Conservation (phyloP, 2,329 filamentous ascomycete genomes). For the Ilyonectria destructans region DNA sequence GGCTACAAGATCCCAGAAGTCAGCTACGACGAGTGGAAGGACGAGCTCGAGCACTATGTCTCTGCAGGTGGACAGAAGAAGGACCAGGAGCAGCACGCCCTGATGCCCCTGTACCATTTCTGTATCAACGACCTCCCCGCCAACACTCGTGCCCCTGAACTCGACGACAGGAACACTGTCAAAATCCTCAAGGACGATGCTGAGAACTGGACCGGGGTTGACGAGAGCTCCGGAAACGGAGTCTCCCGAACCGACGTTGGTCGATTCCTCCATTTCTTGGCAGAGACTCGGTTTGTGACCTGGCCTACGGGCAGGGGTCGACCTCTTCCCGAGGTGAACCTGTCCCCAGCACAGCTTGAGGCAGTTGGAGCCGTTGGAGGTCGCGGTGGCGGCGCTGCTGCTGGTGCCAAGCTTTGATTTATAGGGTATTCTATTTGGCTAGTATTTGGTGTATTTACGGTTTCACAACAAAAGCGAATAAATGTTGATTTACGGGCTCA, state of each 20-base stretch:
- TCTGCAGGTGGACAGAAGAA: conserved; percentile 46
- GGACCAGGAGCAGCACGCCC: conserved; percentile 40
- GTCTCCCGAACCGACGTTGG: conserved; percentile 48
- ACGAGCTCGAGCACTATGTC: conserved; percentile 48
- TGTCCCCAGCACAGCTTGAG: conserved; percentile 43
- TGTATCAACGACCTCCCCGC: conserved; percentile 32
- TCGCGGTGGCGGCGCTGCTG: conserved; percentile 37
- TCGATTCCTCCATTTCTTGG: conserved; percentile 49
- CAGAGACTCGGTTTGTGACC: conserved; percentile 50
- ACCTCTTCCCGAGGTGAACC: conserved; percentile 43
- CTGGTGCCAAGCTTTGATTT: conserved; percentile 18
- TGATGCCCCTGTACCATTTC: conserved; percentile 37
- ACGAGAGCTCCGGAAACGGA: conserved; percentile 66
- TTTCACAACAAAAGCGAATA: conserved; percentile 16
- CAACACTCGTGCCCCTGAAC: conserved; percentile 34
- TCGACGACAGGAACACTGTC: conserved; percentile 69
- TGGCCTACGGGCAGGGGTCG: conserved; percentile 49
- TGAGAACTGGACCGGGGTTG: conserved; percentile 71
- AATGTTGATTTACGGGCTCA: neutral
- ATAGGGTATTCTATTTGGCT: neutral
- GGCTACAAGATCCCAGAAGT: conserved; percentile 83
- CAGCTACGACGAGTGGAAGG: conserved; percentile 68
- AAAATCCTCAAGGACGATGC: conserved; percentile 76
- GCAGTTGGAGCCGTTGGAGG: conserved; percentile 44
- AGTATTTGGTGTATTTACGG: neutral